A percentile compares a stretch with the other conserved stretches of the same genome.
Evolutionary conservation across 768 basidiomycete species (phyloP).

Genomic region (Mycena polygramma): DNA sequence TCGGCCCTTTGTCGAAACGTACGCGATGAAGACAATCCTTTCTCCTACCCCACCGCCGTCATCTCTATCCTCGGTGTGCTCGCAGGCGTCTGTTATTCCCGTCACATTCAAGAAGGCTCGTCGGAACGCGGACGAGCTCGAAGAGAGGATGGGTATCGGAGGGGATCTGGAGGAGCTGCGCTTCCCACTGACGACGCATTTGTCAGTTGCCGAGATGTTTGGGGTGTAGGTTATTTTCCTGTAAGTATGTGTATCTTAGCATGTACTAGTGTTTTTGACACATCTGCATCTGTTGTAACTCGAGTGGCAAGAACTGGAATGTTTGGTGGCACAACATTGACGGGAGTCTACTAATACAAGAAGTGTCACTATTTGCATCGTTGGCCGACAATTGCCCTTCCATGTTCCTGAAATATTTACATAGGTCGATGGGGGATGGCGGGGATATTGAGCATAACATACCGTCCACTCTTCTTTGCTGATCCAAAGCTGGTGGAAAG

Average conservation of each 20-base stretch:
- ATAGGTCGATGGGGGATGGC: background rate
- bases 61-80: slow-evolving; percentile 12
- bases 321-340: slow-evolving; percentile 15
- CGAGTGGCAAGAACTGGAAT: background rate
- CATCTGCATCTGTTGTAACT: slow-evolving; percentile 28
- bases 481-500: slow-evolving; percentile 98
- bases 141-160: slow-evolving; percentile 2
- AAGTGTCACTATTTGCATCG: slow-evolving; percentile 75
- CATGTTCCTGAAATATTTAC: slow-evolving; percentile 72
- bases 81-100: slow-evolving; percentile 12
- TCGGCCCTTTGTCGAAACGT: slow-evolving; percentile 4
- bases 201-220: slow-evolving; percentile 27
- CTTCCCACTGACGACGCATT: slow-evolving; percentile 23
- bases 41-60: slow-evolving; percentile 7
- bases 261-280: slow-evolving; percentile 32
- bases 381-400: slow-evolving; percentile 84
- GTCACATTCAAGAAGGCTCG: slow-evolving; percentile 13
- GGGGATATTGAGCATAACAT: slow-evolving; percentile 40
- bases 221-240: slow-evolving; percentile 28
- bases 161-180: slow-evolving; percentile 21
- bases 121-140: slow-evolving; percentile 9
- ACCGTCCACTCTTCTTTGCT: slow-evolving; percentile 95
- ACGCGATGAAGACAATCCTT: slow-evolving; percentile 20
- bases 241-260: slow-evolving; percentile 36
- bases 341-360: slow-evolving; percentile 32